Evolutionary conservation across 495 filamentous ascomycete genomes (phyloP).

Genomic region (Penicillium waksmanii): DNA sequence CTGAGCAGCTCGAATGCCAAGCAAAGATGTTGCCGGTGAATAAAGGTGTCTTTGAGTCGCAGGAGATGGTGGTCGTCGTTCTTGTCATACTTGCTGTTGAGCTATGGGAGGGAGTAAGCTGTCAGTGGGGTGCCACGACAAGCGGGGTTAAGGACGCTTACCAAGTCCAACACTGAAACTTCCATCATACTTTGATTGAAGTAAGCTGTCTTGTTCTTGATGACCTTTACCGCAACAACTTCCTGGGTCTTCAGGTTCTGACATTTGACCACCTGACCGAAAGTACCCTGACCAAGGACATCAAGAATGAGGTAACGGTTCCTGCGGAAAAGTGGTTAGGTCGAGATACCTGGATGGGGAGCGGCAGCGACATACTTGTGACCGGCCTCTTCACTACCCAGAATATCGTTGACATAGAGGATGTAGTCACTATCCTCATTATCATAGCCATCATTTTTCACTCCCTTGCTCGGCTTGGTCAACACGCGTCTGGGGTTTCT

Average conservation of each 20-base stretch:
- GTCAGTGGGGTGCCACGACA: slow-evolving; percentile 26
- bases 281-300: slow-evolving; percentile 96
- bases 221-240: slow-evolving; percentile 98
- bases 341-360: neutral
- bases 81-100: slow-evolving; percentile 98
- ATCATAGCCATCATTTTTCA: slow-evolving; percentile 98
- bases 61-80: slow-evolving; percentile 98
- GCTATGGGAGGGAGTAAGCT: slow-evolving; percentile 49
- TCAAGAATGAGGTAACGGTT: slow-evolving; percentile 98
- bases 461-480: slow-evolving; percentile 98
- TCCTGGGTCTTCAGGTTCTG: slow-evolving; percentile 98
- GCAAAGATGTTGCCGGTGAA: slow-evolving; percentile 96
- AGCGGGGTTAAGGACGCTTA: slow-evolving; percentile 44
- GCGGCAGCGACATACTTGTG: slow-evolving; percentile 71
- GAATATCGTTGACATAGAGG: slow-evolving; percentile 97
- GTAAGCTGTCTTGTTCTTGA: slow-evolving; percentile 98
- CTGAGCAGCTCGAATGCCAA: slow-evolving; percentile 96
- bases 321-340: slow-evolving; percentile 45
- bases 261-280: slow-evolving; percentile 99
- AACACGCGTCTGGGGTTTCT: slow-evolving; percentile 93
- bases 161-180: slow-evolving; percentile 95
- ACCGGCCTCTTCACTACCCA: slow-evolving; percentile 95
- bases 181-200: slow-evolving; percentile 99
- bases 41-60: slow-evolving; percentile 96
- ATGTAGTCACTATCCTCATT: slow-evolving; percentile 99